phyloP scores from a whole-genome alignment of 2,329 filamentous ascomycete species.

The Verticillium klebahnii region DNA sequence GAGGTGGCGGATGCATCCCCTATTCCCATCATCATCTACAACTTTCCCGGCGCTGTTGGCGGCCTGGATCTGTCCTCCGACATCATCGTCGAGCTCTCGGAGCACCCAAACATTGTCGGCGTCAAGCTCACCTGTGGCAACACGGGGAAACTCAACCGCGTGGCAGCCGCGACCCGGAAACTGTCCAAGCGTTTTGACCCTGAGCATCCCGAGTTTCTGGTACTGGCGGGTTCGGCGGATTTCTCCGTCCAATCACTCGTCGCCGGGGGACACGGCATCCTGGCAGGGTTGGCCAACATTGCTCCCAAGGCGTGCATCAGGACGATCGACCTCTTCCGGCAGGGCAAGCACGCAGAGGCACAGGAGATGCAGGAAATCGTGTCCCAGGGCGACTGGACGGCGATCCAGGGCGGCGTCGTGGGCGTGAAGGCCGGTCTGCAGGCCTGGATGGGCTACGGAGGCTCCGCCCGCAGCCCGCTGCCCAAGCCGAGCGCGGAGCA shows the following conservation, averaged over 20 bases:
- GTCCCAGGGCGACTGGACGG: slow-evolving; percentile 64
- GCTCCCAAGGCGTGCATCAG: slow-evolving; percentile 60
- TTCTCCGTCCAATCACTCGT: slow-evolving; percentile 68
- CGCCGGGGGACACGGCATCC: slow-evolving; percentile 66
- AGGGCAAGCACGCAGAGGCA: slow-evolving; percentile 55
- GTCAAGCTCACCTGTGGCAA: slow-evolving; percentile 69
- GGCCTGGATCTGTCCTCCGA: slow-evolving; percentile 63
- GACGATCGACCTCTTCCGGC: slow-evolving; percentile 53
- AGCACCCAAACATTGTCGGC: slow-evolving; percentile 62
- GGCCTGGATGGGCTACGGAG: slow-evolving; percentile 61
- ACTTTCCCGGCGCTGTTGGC: slow-evolving; percentile 60
- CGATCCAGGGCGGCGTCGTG: slow-evolving; percentile 64
- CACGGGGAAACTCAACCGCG: slow-evolving; percentile 64
- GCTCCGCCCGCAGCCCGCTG: slow-evolving; percentile 39
- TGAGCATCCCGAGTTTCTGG: slow-evolving; percentile 52
- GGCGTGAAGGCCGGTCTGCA: slow-evolving; percentile 64
- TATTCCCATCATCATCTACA: slow-evolving; percentile 65
- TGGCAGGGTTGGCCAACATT: slow-evolving; percentile 68
- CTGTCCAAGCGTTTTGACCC: slow-evolving; percentile 20
- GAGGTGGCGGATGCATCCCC: slow-evolving; percentile 59
- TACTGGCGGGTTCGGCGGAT: slow-evolving; percentile 68
- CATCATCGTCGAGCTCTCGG: slow-evolving; percentile 51
- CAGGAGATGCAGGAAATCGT: slow-evolving; percentile 45
- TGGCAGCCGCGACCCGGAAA: slow-evolving; percentile 52
- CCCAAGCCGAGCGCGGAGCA: slow-evolving; percentile 47